phyloP scores from a whole-genome alignment of 1,284 basidiomycete genomes.

The Melampsora americana region DNA sequence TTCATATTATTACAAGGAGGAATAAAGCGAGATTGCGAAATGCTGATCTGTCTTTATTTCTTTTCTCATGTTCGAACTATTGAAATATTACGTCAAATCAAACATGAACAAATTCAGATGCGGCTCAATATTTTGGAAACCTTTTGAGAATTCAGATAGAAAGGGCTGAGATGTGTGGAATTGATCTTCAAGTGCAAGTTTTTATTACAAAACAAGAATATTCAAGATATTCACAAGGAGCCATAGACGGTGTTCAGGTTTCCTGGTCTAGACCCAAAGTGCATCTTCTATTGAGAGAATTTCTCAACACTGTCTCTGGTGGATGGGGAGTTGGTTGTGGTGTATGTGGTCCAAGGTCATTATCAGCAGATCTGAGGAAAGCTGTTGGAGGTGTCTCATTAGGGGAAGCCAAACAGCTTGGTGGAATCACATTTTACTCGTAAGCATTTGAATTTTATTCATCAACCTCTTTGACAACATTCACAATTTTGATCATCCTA shows the following conservation, averaged over 20 bases:
- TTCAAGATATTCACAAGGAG: background rate
- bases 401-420: constrained; percentile 17
- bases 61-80: background rate
- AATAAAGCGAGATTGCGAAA: background rate
- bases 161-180: constrained; percentile 3
- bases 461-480: background rate
- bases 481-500: no score
- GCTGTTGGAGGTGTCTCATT: constrained; percentile 29
- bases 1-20: background rate
- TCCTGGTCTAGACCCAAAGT: constrained; percentile 33
- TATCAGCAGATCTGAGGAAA: constrained; percentile 30
- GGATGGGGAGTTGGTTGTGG: constrained; percentile 22
- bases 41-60: background rate
- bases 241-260: constrained; percentile 17
- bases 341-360: constrained; percentile 28
- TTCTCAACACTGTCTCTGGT: constrained; percentile 24
- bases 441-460: constrained; percentile 6
- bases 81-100: background rate
- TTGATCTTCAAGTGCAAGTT: constrained; percentile 28
- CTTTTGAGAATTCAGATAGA: background rate
- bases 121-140: constrained; percentile 31
- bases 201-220: constrained; percentile 29
- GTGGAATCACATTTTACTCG: constrained; percentile 31
- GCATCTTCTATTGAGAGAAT: constrained; percentile 19
- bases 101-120: constrained; percentile 11